Evolutionary conservation across 345 rosid genomes (phyloP).

Genomic region (Hibiscus syriacus): DNA sequence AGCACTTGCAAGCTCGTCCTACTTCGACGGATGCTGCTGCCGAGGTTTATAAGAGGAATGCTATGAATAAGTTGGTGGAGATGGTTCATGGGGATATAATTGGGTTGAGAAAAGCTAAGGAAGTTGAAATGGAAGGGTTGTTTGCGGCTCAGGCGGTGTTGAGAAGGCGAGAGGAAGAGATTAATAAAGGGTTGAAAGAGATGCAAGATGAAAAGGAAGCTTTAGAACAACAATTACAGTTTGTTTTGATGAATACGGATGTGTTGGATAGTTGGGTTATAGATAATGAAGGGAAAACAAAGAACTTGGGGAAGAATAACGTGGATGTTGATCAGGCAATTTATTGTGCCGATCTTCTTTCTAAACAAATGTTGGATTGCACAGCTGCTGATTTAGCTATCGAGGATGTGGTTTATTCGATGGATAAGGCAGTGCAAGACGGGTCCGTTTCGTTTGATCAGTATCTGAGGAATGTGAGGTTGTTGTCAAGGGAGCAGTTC

Average conservation of each 20-base stretch:
- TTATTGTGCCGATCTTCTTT: slow-evolving; percentile 45
- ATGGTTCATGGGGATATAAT: slow-evolving; percentile 47
- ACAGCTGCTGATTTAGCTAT: slow-evolving; percentile 73
- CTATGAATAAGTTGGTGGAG: slow-evolving; percentile 66
- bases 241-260: slow-evolving; percentile 65
- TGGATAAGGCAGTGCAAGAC: slow-evolving; percentile 72
- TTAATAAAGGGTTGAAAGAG: slow-evolving; percentile 53
- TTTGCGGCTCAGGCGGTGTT: slow-evolving; percentile 57
- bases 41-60: slow-evolving; percentile 68
- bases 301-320: slow-evolving; percentile 14
- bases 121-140: slow-evolving; percentile 71
- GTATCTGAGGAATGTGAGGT: slow-evolving; percentile 80
- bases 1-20: slow-evolving; percentile 3
- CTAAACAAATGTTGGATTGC: slow-evolving; percentile 77
- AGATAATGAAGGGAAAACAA: slow-evolving; percentile 49
- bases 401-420: slow-evolving; percentile 64
- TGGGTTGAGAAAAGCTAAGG: slow-evolving; percentile 53
- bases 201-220: slow-evolving; percentile 69
- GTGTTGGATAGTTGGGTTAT: slow-evolving; percentile 61
- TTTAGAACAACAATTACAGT: slow-evolving; percentile 75
- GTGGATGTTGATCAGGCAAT: slow-evolving; percentile 54
- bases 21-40: slow-evolving; percentile 52
- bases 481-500: slow-evolving; percentile 89
- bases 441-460: slow-evolving; percentile 65
- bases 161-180: slow-evolving; percentile 55